Evolutionary conservation across 208 protist genomes (phyloP).

Genomic region (Leishmania braziliensis): DNA sequence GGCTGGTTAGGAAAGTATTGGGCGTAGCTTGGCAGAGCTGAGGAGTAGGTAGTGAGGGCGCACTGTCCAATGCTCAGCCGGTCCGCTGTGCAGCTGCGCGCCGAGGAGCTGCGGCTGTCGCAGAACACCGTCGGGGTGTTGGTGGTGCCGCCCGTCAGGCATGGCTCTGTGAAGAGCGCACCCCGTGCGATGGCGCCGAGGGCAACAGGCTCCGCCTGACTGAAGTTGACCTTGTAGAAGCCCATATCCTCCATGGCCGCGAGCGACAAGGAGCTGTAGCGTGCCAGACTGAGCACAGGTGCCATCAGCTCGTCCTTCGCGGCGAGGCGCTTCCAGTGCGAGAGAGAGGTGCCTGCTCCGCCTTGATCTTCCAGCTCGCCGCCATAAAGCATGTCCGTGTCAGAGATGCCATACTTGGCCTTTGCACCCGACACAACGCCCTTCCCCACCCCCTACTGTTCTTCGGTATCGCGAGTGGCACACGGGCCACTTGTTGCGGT

Average conservation of each 20-base stretch:
- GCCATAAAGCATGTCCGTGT: conserved; percentile 41
- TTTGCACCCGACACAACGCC: conserved; percentile 12
- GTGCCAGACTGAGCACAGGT: conserved; percentile 28
- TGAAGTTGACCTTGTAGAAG: conserved; percentile 72
- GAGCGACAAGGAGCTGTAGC: conserved; percentile 72
- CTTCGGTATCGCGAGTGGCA: not conserved
- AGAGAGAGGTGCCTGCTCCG: conserved; percentile 9
- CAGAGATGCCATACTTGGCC: conserved; percentile 47
- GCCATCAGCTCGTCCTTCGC: conserved; percentile 89
- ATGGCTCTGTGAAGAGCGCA: conserved; percentile 38
- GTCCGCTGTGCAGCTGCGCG: conserved; percentile 41
- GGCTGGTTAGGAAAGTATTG: conserved; percentile 47
- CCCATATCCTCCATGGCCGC: conserved; percentile 77
- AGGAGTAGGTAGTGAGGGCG: conserved; percentile 16
- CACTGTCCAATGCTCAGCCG: conserved; percentile 42
- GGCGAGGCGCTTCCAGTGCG: conserved; percentile 88
- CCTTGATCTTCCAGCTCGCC: conserved; percentile 75
- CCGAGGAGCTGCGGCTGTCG: conserved; percentile 22
- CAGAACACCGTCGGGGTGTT: conserved; percentile 56
- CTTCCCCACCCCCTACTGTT: no score
- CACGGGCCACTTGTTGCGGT: not conserved
- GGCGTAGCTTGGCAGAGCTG: conserved; percentile 28
- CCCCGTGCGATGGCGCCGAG: conserved; percentile 71
- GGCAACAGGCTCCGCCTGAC: conserved; percentile 53
- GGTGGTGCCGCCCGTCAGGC: conserved; percentile 34